Base-by-base conservation (phyloP, 257 asterid genomes). In the Ophiorrhiza pumila region DNA sequence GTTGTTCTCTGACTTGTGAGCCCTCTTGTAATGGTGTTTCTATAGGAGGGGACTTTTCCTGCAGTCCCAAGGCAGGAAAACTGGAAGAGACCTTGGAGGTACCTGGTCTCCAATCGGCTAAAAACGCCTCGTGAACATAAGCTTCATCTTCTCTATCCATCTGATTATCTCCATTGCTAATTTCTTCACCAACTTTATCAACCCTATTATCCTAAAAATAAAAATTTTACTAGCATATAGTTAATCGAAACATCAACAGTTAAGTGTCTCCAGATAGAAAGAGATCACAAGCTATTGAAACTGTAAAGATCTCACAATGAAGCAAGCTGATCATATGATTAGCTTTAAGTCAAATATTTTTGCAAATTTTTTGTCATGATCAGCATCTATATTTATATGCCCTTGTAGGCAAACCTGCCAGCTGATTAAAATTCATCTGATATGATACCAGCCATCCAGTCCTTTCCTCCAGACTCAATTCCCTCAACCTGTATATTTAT, bases 61-160 rank as follows among this genome's bases (percentile, higher is more conserved):
- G 76, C 46, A 17, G 63, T 41, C 27, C 68, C 27, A 75, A 49
- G 61, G 6, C n/a, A 35, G 76, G 66, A 77, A 62, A 68, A 43
- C 77, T 79, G n/a, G 83, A 64, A 65, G 81, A 78, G 73, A 66
- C 79, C 75, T 79, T 80, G 69, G 84, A 71, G 35, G 74, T 69
- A 69, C 76, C 85, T 10, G 98, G 95, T 83, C 90, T 85, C 96
- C 97, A 90, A 80, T 92, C 99, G 32, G 97, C 91, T 86, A 95
- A 85, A 85, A 95, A 95, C 29, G 99, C 99, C 80, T 92, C 98
- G 20, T 95, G 98, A 68, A 95, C 96, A 83, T 90, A 95, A 45
- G 94, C 95, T 85, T 85, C 96, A 66, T 86, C 96, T 73, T 92
- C 95, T 82, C 83, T 90, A 77, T 86, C 88, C 45, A 82, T 71